phyloP scores from a whole-genome alignment of 2,329 filamentous ascomycete genomes.

The Knufia petricola region DNA sequence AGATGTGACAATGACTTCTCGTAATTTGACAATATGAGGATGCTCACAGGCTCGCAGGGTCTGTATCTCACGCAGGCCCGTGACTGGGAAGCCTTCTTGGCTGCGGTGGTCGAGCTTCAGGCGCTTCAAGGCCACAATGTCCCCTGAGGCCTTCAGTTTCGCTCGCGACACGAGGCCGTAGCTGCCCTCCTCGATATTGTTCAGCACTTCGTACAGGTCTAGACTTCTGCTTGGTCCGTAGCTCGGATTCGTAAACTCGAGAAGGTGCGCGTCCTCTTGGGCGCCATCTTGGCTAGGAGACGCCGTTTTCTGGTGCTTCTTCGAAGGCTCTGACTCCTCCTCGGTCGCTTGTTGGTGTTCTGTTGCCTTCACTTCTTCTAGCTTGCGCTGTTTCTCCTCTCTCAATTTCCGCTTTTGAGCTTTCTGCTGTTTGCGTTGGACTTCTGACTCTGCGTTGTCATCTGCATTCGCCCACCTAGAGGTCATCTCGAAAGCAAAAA shows the following conservation, averaged over 20 bases:
- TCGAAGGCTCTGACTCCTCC: slow-evolving; percentile 36
- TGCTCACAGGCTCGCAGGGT: slow-evolving; percentile 74
- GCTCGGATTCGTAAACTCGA: slow-evolving; percentile 59
- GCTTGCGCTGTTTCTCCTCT: slow-evolving; percentile 49
- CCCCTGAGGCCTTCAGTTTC: slow-evolving; percentile 60
- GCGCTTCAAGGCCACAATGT: slow-evolving; percentile 84
- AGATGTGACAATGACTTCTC: slow-evolving; percentile 74
- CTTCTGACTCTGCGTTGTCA: slow-evolving; percentile 60
- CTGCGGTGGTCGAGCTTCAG: slow-evolving; percentile 73
- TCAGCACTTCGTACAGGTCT: slow-evolving; percentile 82
- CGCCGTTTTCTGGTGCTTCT: slow-evolving; percentile 54
- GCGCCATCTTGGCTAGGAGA: slow-evolving; percentile 31
- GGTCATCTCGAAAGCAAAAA: neutral
- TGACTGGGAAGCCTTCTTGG: slow-evolving; percentile 76
- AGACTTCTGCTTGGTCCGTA: slow-evolving; percentile 70
- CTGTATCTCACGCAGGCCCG: slow-evolving; percentile 86
- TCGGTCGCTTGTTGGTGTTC: neutral
- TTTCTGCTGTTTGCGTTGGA: slow-evolving; percentile 67
- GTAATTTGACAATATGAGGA: slow-evolving; percentile 69
- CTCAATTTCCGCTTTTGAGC: slow-evolving; percentile 81
- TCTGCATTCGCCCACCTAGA: slow-evolving; percentile 87
- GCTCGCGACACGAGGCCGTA: slow-evolving; percentile 92
- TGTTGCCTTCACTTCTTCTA: slow-evolving; percentile 25
- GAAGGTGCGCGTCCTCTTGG: slow-evolving; percentile 42
- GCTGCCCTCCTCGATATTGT: slow-evolving; percentile 94